Evolutionary conservation across 495 filamentous ascomycete species (phyloP).

Genomic region (Cryomyces minteri): DNA sequence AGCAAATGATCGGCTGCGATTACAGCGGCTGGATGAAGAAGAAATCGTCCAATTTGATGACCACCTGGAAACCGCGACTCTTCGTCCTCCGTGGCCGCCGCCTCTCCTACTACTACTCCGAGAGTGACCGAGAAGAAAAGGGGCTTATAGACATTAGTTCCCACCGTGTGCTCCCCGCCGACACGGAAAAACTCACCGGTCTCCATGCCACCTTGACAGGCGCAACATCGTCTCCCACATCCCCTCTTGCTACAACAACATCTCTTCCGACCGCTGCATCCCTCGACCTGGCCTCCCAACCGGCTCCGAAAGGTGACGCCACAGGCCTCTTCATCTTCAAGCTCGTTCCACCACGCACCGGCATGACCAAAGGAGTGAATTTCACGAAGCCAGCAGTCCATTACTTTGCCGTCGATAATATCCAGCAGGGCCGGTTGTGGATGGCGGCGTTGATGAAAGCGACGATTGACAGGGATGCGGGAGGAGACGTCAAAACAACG

Average conservation of each 20-base stretch:
- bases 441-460: constrained; percentile 99
- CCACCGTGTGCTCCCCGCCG: constrained; percentile 88
- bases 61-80: constrained; percentile 87
- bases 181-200: constrained; percentile 74
- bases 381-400: constrained; percentile 96
- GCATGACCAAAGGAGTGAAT: constrained; percentile 78
- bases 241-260: constrained; percentile 44
- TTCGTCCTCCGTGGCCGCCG: constrained; percentile 85
- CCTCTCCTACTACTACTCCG: constrained; percentile 91
- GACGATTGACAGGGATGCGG: constrained; percentile 87
- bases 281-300: constrained; percentile 21
- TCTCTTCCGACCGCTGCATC: constrained; percentile 26
- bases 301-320: constrained; percentile 4
- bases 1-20: constrained; percentile 75
- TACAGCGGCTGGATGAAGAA: constrained; percentile 99
- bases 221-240: constrained; percentile 55
- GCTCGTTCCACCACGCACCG: constrained; percentile 74
- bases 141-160: constrained; percentile 95
- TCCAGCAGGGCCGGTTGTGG: constrained; percentile 79
- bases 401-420: constrained; percentile 88
- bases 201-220: constrained; percentile 86
- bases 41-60: constrained; percentile 84
- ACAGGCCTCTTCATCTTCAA: constrained; percentile 78
- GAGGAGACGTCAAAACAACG: constrained; percentile 59
- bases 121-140: constrained; percentile 77